Evolutionary conservation across 768 basidiomycete genomes (phyloP), one percentile per base, ranked within the genome.

Genomic region (Pisolithus albus): DNA sequence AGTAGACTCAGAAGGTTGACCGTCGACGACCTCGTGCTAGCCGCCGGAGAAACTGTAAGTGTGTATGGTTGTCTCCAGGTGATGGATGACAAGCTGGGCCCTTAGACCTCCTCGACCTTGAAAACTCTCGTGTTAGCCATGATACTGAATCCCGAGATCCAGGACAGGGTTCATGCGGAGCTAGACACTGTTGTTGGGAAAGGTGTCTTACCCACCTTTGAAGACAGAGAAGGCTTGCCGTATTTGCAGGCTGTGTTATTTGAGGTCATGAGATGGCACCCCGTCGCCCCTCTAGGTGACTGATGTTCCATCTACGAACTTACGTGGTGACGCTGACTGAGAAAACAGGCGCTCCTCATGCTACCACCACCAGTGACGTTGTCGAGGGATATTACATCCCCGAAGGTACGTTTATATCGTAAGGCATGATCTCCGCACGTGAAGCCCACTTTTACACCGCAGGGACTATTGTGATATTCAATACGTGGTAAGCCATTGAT

Each of bases 11-110:
- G 11, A 13, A 34, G 34, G 5, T 15, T 34, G 34, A 34, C 34
- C 5, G 34, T 11, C 34, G 34, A 15, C 15, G 34, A 15, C 62
- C 36, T 65, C 61, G 47, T 62, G 62, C 1, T 43, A 66, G 64
- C 62, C 45, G 64, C 50, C 2, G 61, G 62, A 40, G 64, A 66
- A 40, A 64, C 64, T 23, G 64, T 65, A 44, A 30, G 63, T 28
- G 16, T 34, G 34, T 15, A 5, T 5, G 16, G 11, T 46, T 16
- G 9, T 40, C 21, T 42, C 19, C 6, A 15, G 4, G 26, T 37
- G 45, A 7, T n/a, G 49, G 26, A 38, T 55, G 13, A 57, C 11
- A 13, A 34, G 34, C 26, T 45, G 9, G 26, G 15, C 38, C 42
- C 37, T 18, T 24, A 65, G 63, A 66, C 64, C 19, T 57, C 62